Evolutionary conservation across 2,329 filamentous ascomycete species (phyloP), one percentile per base, ranked within the genome.

Genomic region (Aspergillus melleus): DNA sequence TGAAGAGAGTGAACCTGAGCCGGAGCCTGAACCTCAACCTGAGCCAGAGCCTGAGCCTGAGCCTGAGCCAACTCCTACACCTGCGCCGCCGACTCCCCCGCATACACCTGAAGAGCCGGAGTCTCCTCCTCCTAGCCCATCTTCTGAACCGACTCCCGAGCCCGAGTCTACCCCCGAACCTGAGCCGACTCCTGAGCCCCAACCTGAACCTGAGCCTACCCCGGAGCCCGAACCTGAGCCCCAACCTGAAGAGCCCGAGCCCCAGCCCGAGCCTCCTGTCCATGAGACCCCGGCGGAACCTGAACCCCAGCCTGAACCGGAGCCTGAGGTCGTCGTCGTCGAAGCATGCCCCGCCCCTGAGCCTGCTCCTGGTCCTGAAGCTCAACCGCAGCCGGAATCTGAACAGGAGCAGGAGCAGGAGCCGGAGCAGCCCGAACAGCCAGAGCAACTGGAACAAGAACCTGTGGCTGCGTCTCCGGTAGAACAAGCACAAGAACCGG

Each of bases 1-100:
- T 52, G 61, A 66, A 29, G 54, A 61, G 26, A 64, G 44, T 59
- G 61, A 59, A 32, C 49, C 19, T 58, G 61, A 49, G 62, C 57
- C 61, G 1, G 11, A 20, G 4, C n/a, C 52, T 5, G 36, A 42
- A 3, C 36, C 36, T n/a, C 14, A 60, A 36, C 52, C n/a, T 61
- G 61, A 47, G 61, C 57, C 61, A 0, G 6, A n/a, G 12, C 16
- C 51, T 26, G 53, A 61, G 20, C 63, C 44, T 57, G 62, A 59
- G 44, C 52, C n/a, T 60, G 61, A 47, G 24, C 63, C 69, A 8
- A 36, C 52, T 5, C 30, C 26, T 16, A 55, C 54, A 4, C 29
- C 36, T 46, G 30, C 50, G 9, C 51, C 44, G 24, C 24, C 24
- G 24, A 24, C 14, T 29, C 24, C 49, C 20, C 42, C 55, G 4